phyloP scores from a whole-genome alignment of 2,329 filamentous ascomycete genomes.

The Westerdykella ornata region DNA sequence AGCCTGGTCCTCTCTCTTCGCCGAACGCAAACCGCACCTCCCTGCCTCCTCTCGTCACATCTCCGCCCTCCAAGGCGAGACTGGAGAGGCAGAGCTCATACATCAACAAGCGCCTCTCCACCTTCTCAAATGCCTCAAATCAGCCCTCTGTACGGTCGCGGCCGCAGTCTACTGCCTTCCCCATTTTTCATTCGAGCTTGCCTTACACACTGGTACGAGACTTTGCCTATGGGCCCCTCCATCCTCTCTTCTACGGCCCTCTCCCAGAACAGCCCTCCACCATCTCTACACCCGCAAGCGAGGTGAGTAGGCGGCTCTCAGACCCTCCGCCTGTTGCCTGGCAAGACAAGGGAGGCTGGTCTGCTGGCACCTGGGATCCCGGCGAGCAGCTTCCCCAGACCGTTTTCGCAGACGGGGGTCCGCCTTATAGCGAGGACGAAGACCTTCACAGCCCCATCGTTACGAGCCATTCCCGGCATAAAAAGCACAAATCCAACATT shows the following conservation, averaged over 20 bases:
- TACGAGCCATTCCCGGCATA: slow-evolving; percentile 60
- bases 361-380: slow-evolving; percentile 49
- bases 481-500: slow-evolving; percentile 61
- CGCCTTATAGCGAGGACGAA: slow-evolving; percentile 92
- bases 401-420: slow-evolving; percentile 64
- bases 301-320: slow-evolving; percentile 67
- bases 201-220: slow-evolving; percentile 87
- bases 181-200: slow-evolving; percentile 76
- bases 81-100: slow-evolving; percentile 60
- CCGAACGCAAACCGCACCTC: slow-evolving; percentile 36
- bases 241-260: slow-evolving; percentile 93
- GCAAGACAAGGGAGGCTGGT: slow-evolving; percentile 60
- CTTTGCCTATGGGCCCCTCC: slow-evolving; percentile 78
- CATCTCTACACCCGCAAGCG: slow-evolving; percentile 77
- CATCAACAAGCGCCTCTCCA: slow-evolving; percentile 74
- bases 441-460: slow-evolving; percentile 86
- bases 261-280: slow-evolving; percentile 72
- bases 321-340: slow-evolving; percentile 66
- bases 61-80: slow-evolving; percentile 46
- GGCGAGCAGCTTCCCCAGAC: slow-evolving; percentile 72
- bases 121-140: slow-evolving; percentile 67
- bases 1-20: slow-evolving; percentile 25
- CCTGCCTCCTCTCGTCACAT: slow-evolving; percentile 48
- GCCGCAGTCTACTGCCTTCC: slow-evolving; percentile 73
- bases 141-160: slow-evolving; percentile 56